Conservation (phyloP, 768 basidiomycete species). For the Boletus barrowsii region DNA sequence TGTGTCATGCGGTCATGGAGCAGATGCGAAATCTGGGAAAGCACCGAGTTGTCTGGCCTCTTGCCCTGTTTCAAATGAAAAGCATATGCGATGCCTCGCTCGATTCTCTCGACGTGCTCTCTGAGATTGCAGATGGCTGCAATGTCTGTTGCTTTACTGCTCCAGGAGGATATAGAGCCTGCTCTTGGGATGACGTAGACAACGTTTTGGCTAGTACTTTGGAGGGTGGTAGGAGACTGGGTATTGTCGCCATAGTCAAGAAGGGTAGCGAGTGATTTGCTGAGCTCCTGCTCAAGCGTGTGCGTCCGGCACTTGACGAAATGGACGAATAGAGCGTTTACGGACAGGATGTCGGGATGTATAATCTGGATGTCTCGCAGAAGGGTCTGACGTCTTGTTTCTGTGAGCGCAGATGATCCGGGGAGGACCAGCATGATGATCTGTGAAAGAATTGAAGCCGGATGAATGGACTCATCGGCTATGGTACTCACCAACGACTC, state of each 20-base stretch:
- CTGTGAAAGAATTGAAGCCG: slow-evolving; percentile 3
- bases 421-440: slow-evolving; percentile 70
- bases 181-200: slow-evolving; percentile 78
- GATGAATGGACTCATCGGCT: not conserved
- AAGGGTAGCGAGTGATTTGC: slow-evolving; percentile 61
- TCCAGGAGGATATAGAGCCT: slow-evolving; percentile 98
- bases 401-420: slow-evolving; percentile 75
- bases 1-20: slow-evolving; percentile 99
- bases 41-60: slow-evolving; percentile 41
- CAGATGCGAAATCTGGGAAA: slow-evolving; percentile 59
- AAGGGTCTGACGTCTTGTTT: slow-evolving; percentile 65
- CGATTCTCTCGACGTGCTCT: slow-evolving; percentile 70
- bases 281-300: slow-evolving; percentile 46
- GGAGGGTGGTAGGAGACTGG: slow-evolving; percentile 38
- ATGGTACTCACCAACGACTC: slow-evolving; percentile 7
- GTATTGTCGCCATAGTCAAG: slow-evolving; percentile 83
- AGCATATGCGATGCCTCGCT: slow-evolving; percentile 75
- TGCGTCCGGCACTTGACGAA: slow-evolving; percentile 63
- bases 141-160: slow-evolving; percentile 98
- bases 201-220: slow-evolving; percentile 39
- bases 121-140: slow-evolving; percentile 81
- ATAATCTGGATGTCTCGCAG: slow-evolving; percentile 54
- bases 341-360: slow-evolving; percentile 52
- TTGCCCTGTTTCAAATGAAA: slow-evolving; percentile 47
- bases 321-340: slow-evolving; percentile 87